These are phyloP conservation scores for Primulina huaijiensis DNA, from an alignment of 257 asterid species.

Conservation along the genomic window DNA sequence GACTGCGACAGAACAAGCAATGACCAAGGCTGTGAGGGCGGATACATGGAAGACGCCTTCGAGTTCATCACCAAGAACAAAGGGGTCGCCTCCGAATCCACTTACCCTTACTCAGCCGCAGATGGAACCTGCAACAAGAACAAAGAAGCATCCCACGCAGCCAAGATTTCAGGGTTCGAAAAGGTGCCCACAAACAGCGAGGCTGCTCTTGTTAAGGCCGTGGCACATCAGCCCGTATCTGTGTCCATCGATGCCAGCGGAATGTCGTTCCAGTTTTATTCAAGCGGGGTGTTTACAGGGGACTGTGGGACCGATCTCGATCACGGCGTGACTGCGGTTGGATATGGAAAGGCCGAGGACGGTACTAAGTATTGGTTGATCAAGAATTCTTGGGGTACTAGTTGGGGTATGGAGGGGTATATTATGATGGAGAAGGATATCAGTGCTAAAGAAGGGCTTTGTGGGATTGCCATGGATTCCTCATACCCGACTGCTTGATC, in stretches of 20 bases:
- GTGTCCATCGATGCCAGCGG: conserved; percentile 44
- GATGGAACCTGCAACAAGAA: conserved; percentile 32
- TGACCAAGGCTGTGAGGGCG: conserved; percentile 38
- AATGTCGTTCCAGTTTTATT: conserved; percentile 29
- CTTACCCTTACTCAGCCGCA: conserved; percentile 31
- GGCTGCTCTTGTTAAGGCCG: conserved; percentile 31
- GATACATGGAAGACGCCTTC: conserved; percentile 39
- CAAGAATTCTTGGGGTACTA: conserved; percentile 40
- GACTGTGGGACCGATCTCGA: conserved; percentile 33
- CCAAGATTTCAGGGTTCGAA: conserved; percentile 29
- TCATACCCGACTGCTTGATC: background rate
- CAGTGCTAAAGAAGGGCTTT: background rate
- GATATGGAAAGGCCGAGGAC: conserved; percentile 23
- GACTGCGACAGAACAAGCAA: conserved; percentile 36
- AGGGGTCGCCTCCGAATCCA: conserved; percentile 31
- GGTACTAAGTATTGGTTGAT: conserved; percentile 37
- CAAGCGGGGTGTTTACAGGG: conserved; percentile 31
- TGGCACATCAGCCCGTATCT: conserved; percentile 38
- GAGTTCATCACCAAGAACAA: conserved; percentile 32
- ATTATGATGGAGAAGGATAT: background rate
- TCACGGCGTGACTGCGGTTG: conserved; percentile 36
- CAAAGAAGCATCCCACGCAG: conserved; percentile 22
- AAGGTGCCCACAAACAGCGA: conserved; percentile 35
- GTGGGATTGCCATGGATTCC: background rate
- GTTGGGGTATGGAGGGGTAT: background rate